Percentiles rank a stretch among this genome's conserved stretches.
These are phyloP conservation scores for Microdochium bolleyi DNA, from an alignment of 2,329 filamentous ascomycete genomes.

Conservation along the genomic window DNA sequence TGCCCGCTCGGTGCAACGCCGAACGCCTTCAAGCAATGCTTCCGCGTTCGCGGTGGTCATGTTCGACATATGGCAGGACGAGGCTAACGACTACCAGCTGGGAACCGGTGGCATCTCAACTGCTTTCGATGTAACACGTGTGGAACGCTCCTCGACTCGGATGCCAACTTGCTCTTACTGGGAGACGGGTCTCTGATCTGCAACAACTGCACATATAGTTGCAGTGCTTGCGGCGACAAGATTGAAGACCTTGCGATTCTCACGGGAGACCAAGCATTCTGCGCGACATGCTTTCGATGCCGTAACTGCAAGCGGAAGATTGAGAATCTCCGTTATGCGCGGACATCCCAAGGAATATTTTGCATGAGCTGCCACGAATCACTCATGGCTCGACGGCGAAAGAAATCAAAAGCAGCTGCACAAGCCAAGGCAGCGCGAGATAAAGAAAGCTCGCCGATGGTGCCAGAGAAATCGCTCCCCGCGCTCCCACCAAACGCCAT, in stretches of 20 bases:
- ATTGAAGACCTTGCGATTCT: constrained; percentile 97
- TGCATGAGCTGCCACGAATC: constrained; percentile 99
- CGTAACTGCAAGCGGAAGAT: constrained; percentile 98
- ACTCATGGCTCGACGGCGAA: constrained; percentile 84
- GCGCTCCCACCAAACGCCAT: constrained; percentile 75
- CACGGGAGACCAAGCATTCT: constrained; percentile 96
- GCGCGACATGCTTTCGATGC: constrained; percentile 93
- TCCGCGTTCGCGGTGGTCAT: constrained; percentile 8
- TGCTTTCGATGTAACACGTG: constrained; percentile 98
- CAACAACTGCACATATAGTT: constrained; percentile 99
- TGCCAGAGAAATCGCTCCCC: constrained; percentile 86
- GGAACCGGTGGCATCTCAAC: constrained; percentile 96
- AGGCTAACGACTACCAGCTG: constrained; percentile 47
- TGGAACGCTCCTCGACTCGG: constrained; percentile 90
- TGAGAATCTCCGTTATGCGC: constrained; percentile 93
- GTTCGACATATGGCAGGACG: constrained; percentile 7
- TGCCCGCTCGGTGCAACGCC: not conserved
- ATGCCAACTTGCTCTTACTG: constrained; percentile 92
- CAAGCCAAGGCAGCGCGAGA: constrained; percentile 50
- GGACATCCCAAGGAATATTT: constrained; percentile 96
- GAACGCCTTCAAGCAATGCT: constrained; percentile 3
- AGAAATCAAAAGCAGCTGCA: constrained; percentile 67
- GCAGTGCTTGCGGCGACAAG: constrained; percentile 92
- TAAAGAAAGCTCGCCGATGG: constrained; percentile 57
- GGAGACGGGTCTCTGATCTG: constrained; percentile 97